Conservation (phyloP, 2,329 filamentous ascomycete species). For the Phyllosticta citrichinensis region DNA sequence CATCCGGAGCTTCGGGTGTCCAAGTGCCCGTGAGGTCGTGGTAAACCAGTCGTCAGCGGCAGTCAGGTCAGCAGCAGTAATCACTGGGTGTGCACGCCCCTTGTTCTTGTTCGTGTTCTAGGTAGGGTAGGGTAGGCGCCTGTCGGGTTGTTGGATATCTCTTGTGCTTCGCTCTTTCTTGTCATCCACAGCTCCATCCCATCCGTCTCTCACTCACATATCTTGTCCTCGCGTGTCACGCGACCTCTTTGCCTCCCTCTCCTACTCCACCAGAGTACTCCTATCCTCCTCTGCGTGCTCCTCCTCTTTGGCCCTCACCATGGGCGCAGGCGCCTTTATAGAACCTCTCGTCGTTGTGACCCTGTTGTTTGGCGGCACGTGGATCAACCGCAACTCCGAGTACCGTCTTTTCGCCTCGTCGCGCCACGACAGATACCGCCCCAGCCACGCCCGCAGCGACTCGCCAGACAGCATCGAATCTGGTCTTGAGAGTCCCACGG, state of each 20-base stretch:
- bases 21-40: background rate
- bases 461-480: conserved; percentile 34
- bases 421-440: conserved; percentile 12
- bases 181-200: too few species aligned
- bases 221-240: background rate
- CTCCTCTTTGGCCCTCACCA: conserved; percentile 16
- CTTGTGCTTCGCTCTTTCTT: background rate
- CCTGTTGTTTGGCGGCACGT: conserved; percentile 51
- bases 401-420: conserved; percentile 26
- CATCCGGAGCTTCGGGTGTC: background rate
- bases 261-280: background rate
- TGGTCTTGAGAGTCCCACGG: conserved; percentile 27
- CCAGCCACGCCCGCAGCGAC: conserved; percentile 17
- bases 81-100: background rate
- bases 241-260: background rate
- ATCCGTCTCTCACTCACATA: too few species aligned
- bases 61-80: background rate
- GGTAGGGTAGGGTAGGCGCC: too few species aligned
- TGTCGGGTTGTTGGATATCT: too few species aligned
- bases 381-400: conserved; percentile 46
- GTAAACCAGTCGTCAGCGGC: background rate
- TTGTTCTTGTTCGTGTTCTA: background rate
- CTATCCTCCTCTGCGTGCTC: background rate
- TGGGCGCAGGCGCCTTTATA: conserved; percentile 48
- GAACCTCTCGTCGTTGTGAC: conserved; percentile 53